Evolutionary conservation across 1,139 yeast genomes (phyloP).

Genomic region (Hemisphaericaspora xylofermentans): DNA sequence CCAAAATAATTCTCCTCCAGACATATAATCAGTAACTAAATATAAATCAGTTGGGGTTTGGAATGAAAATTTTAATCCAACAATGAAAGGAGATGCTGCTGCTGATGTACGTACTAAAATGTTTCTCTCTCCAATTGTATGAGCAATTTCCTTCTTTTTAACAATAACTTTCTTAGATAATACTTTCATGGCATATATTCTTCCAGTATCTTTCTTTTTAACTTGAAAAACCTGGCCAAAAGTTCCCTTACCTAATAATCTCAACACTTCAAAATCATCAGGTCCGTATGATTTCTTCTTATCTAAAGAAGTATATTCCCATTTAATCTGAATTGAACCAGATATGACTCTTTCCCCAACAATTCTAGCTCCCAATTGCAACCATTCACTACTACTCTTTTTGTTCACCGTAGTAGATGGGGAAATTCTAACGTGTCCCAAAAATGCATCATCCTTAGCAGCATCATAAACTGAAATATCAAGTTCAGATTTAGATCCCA

Average conservation of each 20-base stretch:
- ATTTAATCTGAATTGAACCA: slow-evolving; percentile 73
- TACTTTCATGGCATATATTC: slow-evolving; percentile 97
- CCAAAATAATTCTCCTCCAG: slow-evolving; percentile 98
- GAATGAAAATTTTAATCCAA: slow-evolving; percentile 90
- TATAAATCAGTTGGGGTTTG: slow-evolving; percentile 92
- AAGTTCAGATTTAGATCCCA: slow-evolving; percentile 76
- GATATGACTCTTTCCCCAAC: slow-evolving; percentile 67
- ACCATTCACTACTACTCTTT: slow-evolving; percentile 59
- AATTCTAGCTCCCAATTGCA: slow-evolving; percentile 67
- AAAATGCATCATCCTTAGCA: slow-evolving; percentile 72
- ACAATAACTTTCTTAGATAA: slow-evolving; percentile 91
- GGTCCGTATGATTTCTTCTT: slow-evolving; percentile 83
- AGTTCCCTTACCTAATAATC: slow-evolving; percentile 92
- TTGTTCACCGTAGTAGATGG: slow-evolving; percentile 56
- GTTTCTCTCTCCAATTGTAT: slow-evolving; percentile 94
- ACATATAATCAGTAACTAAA: slow-evolving; percentile 94
- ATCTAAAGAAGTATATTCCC: slow-evolving; percentile 67
- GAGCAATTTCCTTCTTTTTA: slow-evolving; percentile 94
- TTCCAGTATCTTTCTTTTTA: slow-evolving; percentile 78
- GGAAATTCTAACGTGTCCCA: slow-evolving; percentile 77
- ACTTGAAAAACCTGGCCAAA: slow-evolving; percentile 98
- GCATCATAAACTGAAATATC: slow-evolving; percentile 89
- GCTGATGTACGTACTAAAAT: slow-evolving; percentile 86
- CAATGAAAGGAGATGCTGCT: slow-evolving; percentile 85
- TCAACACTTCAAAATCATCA: slow-evolving; percentile 85